phyloP scores from a whole-genome alignment of 2,329 filamentous ascomycete genomes.

The Pyrenochaeta sp. region DNA sequence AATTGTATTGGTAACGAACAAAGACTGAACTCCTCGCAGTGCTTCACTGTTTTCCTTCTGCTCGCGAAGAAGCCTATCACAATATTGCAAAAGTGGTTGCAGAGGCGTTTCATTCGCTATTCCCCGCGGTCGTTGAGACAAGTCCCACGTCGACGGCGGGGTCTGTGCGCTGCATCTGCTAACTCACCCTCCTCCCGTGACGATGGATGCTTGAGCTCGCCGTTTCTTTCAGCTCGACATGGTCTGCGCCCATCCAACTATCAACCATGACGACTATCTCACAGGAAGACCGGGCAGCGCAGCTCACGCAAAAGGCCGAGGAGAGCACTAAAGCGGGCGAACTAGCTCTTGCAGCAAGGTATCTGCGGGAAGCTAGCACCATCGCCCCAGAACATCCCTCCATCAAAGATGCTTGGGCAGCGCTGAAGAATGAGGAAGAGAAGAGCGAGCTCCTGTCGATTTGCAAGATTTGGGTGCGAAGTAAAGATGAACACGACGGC shows the following conservation, averaged over 20 bases:
- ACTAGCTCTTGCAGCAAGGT: constrained; percentile 49
- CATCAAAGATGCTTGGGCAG: constrained; percentile 51
- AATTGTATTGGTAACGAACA: constrained; percentile 36
- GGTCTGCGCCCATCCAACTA: constrained; percentile 13
- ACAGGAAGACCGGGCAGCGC: constrained; percentile 39
- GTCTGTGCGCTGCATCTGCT: constrained; percentile 25
- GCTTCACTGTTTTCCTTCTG: neutral
- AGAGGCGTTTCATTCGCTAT: neutral
- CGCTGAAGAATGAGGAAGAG: constrained; percentile 49
- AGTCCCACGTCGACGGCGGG: constrained; percentile 8
- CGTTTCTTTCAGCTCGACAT: constrained; percentile 21
- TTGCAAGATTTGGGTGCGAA: constrained; percentile 46
- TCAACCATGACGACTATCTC: constrained; percentile 35
- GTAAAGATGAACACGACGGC: constrained; percentile 49
- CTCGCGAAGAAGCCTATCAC: neutral
- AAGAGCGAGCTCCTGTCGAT: constrained; percentile 43
- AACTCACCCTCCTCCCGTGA: constrained; percentile 24
- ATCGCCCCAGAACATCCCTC: constrained; percentile 51
- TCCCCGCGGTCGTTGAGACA: constrained; percentile 2
- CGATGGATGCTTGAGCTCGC: constrained; percentile 23
- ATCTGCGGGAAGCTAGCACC: constrained; percentile 54
- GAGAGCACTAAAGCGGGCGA: constrained; percentile 40
- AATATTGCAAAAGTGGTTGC: neutral
- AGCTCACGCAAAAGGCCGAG: constrained; percentile 39
- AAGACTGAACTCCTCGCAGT: constrained; percentile 5